Conservation (phyloP, 306 rosid genomes). For the Medicago arabica region DNA sequence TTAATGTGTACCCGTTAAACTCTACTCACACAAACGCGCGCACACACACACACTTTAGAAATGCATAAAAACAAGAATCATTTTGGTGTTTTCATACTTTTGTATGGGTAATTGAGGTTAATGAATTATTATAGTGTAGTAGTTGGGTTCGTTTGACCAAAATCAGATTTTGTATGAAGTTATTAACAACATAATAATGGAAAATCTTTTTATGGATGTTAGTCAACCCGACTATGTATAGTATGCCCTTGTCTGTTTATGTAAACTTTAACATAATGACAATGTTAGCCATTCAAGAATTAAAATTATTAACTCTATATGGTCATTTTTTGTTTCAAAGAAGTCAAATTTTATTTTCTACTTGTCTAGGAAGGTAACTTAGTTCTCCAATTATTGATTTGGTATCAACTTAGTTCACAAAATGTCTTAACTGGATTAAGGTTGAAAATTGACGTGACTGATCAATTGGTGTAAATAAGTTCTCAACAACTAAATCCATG, state of each 20-base stretch:
- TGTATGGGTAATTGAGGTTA: background rate
- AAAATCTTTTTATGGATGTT: background rate
- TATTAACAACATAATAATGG: background rate
- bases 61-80: background rate
- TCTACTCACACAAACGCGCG: background rate
- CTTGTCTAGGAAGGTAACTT: background rate
- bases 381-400: background rate
- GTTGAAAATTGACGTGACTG: background rate
- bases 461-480: background rate
- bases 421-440: background rate
- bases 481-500: background rate
- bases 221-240: background rate
- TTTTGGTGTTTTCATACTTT: background rate
- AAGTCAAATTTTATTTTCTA: conserved; percentile 3
- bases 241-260: background rate
- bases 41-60: background rate
- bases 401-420: background rate
- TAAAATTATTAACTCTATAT: background rate
- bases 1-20: background rate
- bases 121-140: background rate
- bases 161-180: background rate
- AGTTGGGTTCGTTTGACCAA: background rate
- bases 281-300: background rate
- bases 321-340: background rate
- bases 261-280: background rate